Evolutionary conservation across 352 stramenopile species (phyloP), one percentile per base, ranked within the genome.

Genomic region (Pythium vanterpoolii): DNA sequence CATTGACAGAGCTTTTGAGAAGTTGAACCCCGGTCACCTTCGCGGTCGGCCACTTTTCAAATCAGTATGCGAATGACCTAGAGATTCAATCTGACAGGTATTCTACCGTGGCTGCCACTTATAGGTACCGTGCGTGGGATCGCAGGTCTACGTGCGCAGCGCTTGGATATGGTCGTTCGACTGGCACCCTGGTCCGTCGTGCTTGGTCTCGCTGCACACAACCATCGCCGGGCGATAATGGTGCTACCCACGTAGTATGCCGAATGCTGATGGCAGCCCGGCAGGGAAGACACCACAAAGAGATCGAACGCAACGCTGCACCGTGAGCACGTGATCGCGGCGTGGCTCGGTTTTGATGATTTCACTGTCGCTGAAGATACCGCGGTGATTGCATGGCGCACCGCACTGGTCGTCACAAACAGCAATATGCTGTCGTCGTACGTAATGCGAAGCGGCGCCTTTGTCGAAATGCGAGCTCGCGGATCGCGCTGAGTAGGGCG

Each of bases 231-330:
- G 5, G 74, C 63, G 27, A 87, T 49, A 16, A 84, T 28, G 21
- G 70, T 52, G 14, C 66, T 71, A 24, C 73, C 74, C 43, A 83
- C 38, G 50, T 87, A 84, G 54, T 84, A 87, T 24, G 73, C 73
- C 30, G 51, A 62, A 40, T 87, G 77, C 9, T 61, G 62, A 13
- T 73, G 73, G 52, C 72, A 84, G 9, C 68, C 71, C 16, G 69
- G 62, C 13, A 70, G 60, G 0, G 59, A 75, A 10, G 60, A 62
- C n/a, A 61, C 10, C 2, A 77, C 57, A 5, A 58, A 66, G 0
- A 39, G 65, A 31, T 62, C 49, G 60, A 83, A 86, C 8, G 48
- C 40, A 1, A 53, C 34, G 42, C 65, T 59, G 38, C 74, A 87
- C 5, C 77, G 77, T 31, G 72, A 69, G 40, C 74, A 86, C 18